Percentiles rank a stretch among this genome's conserved stretches.
These are phyloP conservation scores for Taiwanofungus camphoratus DNA, from an alignment of 1,284 basidiomycete species.

Conservation along the genomic window DNA sequence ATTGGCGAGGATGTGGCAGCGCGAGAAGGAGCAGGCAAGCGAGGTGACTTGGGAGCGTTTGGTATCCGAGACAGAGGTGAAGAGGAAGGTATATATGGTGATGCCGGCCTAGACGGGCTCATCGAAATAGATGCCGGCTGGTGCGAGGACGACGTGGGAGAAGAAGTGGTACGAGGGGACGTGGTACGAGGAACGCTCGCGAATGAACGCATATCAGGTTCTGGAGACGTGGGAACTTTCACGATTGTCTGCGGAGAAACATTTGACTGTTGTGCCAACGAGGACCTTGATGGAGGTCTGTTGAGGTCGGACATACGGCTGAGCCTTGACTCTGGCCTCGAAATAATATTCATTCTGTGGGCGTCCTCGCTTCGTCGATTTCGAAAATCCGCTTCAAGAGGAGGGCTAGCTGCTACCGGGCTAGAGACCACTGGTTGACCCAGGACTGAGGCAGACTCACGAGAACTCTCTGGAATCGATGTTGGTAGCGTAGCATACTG, in stretches of 20 bases:
- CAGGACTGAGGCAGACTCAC: slow-evolving; percentile 12
- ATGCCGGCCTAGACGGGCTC: neutral
- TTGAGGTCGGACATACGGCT: slow-evolving; percentile 14
- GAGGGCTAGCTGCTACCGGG: slow-evolving; percentile 16
- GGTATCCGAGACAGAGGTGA: neutral
- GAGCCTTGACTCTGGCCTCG: slow-evolving; percentile 31
- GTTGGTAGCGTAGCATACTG: slow-evolving; percentile 9
- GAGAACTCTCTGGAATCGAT: slow-evolving; percentile 10
- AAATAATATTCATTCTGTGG: neutral
- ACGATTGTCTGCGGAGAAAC: slow-evolving; percentile 13
- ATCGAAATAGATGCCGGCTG: no score
- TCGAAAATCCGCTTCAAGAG: slow-evolving; percentile 11
- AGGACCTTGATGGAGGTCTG: slow-evolving; percentile 14
- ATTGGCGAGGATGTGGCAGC: neutral
- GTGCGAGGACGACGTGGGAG: slow-evolving; percentile 1
- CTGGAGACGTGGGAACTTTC: slow-evolving; percentile 15
- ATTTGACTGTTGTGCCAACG: slow-evolving; percentile 12
- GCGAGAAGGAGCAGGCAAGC: slow-evolving; percentile 1
- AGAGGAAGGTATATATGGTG: neutral
- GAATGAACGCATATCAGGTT: slow-evolving; percentile 8
- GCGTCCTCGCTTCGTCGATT: slow-evolving; percentile 21
- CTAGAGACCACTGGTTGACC: slow-evolving; percentile 15
- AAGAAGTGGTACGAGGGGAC: slow-evolving; percentile 6
- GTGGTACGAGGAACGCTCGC: neutral
- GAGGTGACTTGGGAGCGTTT: neutral